A percentile compares a stretch with the other conserved stretches of the same genome.
Conservation (phyloP, 192 early-diverging fungal species). For the Coemansia sp. region DNA sequence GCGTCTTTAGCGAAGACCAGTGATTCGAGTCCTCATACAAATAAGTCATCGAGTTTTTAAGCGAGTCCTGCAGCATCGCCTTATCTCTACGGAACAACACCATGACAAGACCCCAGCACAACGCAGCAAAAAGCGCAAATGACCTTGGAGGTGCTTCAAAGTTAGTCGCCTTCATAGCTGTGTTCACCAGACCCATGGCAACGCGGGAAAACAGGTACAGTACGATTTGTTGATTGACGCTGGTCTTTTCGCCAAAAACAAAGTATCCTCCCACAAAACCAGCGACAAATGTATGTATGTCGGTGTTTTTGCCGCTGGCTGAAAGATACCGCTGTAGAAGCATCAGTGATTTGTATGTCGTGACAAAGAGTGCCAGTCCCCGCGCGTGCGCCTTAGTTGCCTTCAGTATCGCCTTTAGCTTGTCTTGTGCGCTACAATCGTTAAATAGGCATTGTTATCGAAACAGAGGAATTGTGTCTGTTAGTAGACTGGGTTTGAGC, state of each 20-base stretch:
- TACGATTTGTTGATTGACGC: constrained; percentile 95
- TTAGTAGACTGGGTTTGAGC: too few relatives aligned
- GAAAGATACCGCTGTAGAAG: constrained; percentile 71
- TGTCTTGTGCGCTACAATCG: constrained; percentile 68
- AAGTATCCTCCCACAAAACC: constrained; percentile 89
- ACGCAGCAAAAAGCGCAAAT: constrained; percentile 90
- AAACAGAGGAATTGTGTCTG: too few relatives aligned
- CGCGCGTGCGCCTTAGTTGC: constrained; percentile 88
- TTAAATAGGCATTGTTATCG: neutral
- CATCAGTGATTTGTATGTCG: constrained; percentile 93
- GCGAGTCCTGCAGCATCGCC: constrained; percentile 85
- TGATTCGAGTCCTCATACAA: constrained; percentile 87
- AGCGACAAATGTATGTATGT: constrained; percentile 83
- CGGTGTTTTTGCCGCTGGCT: constrained; percentile 70
- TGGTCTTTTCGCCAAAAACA: constrained; percentile 94
- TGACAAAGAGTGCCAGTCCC: constrained; percentile 89
- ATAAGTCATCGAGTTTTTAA: constrained; percentile 93
- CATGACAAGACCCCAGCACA: constrained; percentile 95
- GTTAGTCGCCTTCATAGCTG: constrained; percentile 69
- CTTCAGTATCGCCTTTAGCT: constrained; percentile 72
- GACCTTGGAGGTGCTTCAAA: constrained; percentile 77
- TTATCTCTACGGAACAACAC: constrained; percentile 90
- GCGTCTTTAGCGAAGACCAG: constrained; percentile 73
- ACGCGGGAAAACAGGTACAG: constrained; percentile 94
- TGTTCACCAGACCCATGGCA: constrained; percentile 81